These are phyloP conservation scores for Yueomyces sp. DNA, from an alignment of 1,139 yeast species.

Conservation along the genomic window DNA sequence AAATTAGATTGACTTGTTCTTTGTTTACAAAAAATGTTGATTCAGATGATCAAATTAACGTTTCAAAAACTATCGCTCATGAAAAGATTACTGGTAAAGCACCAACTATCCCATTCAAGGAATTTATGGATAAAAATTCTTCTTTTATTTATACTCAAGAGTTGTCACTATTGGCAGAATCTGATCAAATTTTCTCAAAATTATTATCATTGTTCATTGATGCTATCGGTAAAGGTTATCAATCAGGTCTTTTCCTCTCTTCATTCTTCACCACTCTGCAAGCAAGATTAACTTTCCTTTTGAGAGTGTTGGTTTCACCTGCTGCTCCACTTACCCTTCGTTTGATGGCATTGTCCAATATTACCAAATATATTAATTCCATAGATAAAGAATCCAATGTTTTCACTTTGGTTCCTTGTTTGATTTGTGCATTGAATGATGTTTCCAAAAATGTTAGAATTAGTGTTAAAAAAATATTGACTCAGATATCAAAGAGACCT, in stretches of 20 bases:
- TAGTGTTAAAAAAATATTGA: slow-evolving; percentile 22
- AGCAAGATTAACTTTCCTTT: slow-evolving; percentile 39
- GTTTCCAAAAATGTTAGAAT: slow-evolving; percentile 29
- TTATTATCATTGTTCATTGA: slow-evolving; percentile 32
- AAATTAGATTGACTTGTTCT: slow-evolving; percentile 56
- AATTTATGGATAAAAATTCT: slow-evolving; percentile 21
- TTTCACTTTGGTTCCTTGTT: slow-evolving; percentile 32
- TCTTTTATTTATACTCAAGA: slow-evolving; percentile 17
- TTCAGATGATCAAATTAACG: slow-evolving; percentile 13
- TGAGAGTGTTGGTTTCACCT: slow-evolving; percentile 45
- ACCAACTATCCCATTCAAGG: slow-evolving; percentile 20
- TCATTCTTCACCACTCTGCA: slow-evolving; percentile 28
- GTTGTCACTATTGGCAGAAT: slow-evolving; percentile 19
- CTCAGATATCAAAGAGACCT: slow-evolving; percentile 28
- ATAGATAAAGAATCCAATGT: slow-evolving; percentile 27
- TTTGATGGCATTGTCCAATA: slow-evolving; percentile 31
- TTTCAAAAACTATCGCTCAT: slow-evolving; percentile 22
- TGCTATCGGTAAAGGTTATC: slow-evolving; percentile 27
- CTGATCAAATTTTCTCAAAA: slow-evolving; percentile 33
- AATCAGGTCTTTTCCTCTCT: slow-evolving; percentile 25
- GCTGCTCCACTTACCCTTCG: slow-evolving; percentile 47
- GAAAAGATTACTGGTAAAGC: slow-evolving; percentile 20
- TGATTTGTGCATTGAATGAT: slow-evolving; percentile 30
- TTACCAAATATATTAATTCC: slow-evolving; percentile 28
- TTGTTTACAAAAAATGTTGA: slow-evolving; percentile 23